A percentile compares a stretch with the other conserved stretches of the same genome.
phyloP scores from a whole-genome alignment of 2,329 filamentous ascomycete genomes.

The Oidium heveae region DNA sequence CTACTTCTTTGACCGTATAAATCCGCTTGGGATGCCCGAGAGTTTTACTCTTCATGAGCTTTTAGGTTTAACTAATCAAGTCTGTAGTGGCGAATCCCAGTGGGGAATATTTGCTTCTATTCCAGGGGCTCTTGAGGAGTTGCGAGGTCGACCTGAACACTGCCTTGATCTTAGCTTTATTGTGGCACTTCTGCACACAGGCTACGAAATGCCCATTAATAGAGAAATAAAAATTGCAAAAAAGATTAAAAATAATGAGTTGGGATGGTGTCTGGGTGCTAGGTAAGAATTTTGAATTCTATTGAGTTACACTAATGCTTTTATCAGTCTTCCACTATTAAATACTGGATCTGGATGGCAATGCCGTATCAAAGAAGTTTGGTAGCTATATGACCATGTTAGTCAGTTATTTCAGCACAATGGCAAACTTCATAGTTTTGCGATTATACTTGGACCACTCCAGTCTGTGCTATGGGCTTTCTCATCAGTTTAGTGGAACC shows the following conservation, averaged over 20 bases:
- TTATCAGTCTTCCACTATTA: slow-evolving; percentile 51
- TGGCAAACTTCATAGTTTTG: background rate
- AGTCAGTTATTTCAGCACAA: background rate
- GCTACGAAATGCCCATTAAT: slow-evolving; percentile 94
- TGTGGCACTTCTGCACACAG: slow-evolving; percentile 74
- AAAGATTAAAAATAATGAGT: slow-evolving; percentile 91
- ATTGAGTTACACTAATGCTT: slow-evolving; percentile 4
- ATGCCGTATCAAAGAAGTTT: slow-evolving; percentile 59
- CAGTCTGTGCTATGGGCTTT: no score
- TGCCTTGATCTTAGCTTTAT: slow-evolving; percentile 95
- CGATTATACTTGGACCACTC: no score
- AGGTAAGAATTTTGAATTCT: slow-evolving; percentile 29
- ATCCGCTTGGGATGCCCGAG: slow-evolving; percentile 92
- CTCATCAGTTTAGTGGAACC: no score
- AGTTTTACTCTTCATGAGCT: slow-evolving; percentile 83
- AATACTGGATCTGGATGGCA: slow-evolving; percentile 67
- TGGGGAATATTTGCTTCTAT: slow-evolving; percentile 67
- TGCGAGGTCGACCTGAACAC: slow-evolving; percentile 62
- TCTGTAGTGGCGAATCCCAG: slow-evolving; percentile 50
- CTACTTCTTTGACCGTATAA: slow-evolving; percentile 91
- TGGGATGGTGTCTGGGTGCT: slow-evolving; percentile 93
- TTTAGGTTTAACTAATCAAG: slow-evolving; percentile 58
- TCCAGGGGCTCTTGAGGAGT: slow-evolving; percentile 53
- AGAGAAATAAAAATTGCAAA: slow-evolving; percentile 94
- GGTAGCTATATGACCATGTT: slow-evolving; percentile 18